These are phyloP conservation scores for Saccharomyces hybrid DNA, from an alignment of 1,139 yeast genomes.

Conservation along the genomic window DNA sequence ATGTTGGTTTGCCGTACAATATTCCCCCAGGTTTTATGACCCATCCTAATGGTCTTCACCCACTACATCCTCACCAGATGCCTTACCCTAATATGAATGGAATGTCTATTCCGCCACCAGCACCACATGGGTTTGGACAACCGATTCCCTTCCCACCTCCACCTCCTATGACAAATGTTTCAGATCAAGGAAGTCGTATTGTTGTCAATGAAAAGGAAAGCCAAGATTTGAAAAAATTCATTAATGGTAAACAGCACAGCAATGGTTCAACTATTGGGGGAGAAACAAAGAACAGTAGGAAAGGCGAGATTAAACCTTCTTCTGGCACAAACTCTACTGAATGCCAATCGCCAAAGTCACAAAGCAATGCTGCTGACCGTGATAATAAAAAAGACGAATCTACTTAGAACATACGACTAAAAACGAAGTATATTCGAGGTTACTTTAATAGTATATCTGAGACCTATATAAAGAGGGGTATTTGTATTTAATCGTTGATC, in stretches of 20 bases:
- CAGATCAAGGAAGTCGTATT: not conserved
- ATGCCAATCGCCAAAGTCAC: conserved; percentile 2
- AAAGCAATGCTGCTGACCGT: not conserved
- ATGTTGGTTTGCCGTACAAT: conserved; percentile 23
- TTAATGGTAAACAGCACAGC: not conserved
- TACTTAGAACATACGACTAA: not conserved
- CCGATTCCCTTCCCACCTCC: conserved; percentile 10
- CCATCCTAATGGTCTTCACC: conserved; percentile 27
- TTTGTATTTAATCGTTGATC: not conserved
- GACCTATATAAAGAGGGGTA: not conserved
- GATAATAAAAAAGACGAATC: conserved; percentile 3
- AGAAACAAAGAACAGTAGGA: not conserved
- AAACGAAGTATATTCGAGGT: not conserved
- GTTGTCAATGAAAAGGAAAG: conserved; percentile 12
- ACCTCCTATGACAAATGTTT: not conserved
- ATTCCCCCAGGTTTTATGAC: conserved; percentile 29
- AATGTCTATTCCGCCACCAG: conserved; percentile 13
- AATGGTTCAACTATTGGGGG: not conserved
- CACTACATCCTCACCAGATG: conserved; percentile 23
- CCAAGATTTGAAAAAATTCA: conserved; percentile 8
- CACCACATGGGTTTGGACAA: conserved; percentile 11
- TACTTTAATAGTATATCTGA: not conserved
- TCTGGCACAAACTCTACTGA: not conserved
- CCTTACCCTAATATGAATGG: conserved; percentile 24
- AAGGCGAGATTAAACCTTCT: not conserved